phyloP scores from a whole-genome alignment of 2,329 filamentous ascomycete species.

The Colletotrichum sp. region DNA sequence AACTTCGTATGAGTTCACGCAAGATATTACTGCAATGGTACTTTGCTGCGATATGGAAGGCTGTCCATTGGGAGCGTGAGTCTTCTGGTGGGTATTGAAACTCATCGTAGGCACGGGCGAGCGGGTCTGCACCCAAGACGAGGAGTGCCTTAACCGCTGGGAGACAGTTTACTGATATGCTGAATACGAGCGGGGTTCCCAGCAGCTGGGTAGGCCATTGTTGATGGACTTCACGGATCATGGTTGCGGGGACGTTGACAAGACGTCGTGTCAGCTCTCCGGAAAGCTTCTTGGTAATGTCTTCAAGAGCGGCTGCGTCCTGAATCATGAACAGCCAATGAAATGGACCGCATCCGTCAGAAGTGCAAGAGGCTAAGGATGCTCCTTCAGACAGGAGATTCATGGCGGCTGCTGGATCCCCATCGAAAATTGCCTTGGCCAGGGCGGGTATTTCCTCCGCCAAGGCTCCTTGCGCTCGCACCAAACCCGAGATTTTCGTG shows the following conservation, averaged over 20 bases:
- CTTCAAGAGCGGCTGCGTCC: background rate
- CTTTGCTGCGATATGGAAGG: background rate
- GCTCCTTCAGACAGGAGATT: background rate
- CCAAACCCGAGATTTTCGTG: accelerated
- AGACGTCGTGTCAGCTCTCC: background rate
- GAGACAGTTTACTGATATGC: background rate
- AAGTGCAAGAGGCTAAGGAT: background rate
- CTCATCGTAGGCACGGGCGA: background rate
- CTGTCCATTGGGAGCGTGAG: background rate
- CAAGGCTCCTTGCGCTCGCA: background rate
- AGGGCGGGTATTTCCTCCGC: background rate
- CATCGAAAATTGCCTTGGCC: background rate
- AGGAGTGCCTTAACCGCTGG: background rate
- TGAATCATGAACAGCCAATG: background rate
- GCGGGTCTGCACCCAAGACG: background rate
- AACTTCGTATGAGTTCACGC: background rate
- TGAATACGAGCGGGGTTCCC: background rate
- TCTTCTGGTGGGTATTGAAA: background rate
- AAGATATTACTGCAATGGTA: background rate
- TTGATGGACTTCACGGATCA: background rate
- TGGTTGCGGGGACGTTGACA: background rate
- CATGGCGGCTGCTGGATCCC: background rate
- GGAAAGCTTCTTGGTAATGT: background rate
- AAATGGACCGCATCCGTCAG: background rate
- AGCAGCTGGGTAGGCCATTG: background rate